A percentile compares a stretch with the other conserved stretches of the same genome.
Conservation (phyloP, 2,329 filamentous ascomycete genomes). For the Cladophialophora carrionii region DNA sequence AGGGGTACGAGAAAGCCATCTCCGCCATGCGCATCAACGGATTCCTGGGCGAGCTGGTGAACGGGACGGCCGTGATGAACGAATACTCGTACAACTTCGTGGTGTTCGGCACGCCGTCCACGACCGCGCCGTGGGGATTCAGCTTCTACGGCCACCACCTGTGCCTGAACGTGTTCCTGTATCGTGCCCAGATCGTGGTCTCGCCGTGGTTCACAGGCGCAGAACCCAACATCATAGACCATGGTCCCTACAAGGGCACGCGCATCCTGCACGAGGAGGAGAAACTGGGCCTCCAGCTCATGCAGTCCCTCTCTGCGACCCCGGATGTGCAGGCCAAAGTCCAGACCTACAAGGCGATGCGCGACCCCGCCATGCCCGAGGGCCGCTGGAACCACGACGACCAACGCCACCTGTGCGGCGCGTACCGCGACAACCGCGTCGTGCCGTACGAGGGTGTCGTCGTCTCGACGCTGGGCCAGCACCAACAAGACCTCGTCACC, state of each 20-base stretch:
- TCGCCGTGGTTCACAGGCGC: conserved; percentile 79
- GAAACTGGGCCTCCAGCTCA: conserved; percentile 65
- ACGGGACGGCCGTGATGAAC: conserved; percentile 67
- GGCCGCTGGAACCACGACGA: conserved; percentile 78
- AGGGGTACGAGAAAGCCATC: conserved; percentile 72
- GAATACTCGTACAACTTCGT: conserved; percentile 76
- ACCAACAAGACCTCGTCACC: conserved; percentile 60
- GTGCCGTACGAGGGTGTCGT: conserved; percentile 73
- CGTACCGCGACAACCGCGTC: conserved; percentile 75
- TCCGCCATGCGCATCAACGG: conserved; percentile 74
- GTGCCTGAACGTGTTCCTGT: conserved; percentile 71
- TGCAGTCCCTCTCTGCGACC: conserved; percentile 62
- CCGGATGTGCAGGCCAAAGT: conserved; percentile 54
- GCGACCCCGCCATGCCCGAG: conserved; percentile 66
- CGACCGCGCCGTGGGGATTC: conserved; percentile 67
- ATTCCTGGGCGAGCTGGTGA: conserved; percentile 71
- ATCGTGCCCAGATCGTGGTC: conserved; percentile 66
- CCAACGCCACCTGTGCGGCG: conserved; percentile 76
- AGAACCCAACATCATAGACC: conserved; percentile 75
- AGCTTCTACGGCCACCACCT: conserved; percentile 79
- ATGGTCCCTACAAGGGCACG: conserved; percentile 64
- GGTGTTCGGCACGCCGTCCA: conserved; percentile 67
- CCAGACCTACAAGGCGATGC: conserved; percentile 62
- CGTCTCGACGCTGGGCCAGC: conserved; percentile 53
- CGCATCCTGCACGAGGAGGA: conserved; percentile 69